Evolutionary conservation across 495 filamentous ascomycete species (phyloP).

Genomic region (Diplogelasinospora grovesii): DNA sequence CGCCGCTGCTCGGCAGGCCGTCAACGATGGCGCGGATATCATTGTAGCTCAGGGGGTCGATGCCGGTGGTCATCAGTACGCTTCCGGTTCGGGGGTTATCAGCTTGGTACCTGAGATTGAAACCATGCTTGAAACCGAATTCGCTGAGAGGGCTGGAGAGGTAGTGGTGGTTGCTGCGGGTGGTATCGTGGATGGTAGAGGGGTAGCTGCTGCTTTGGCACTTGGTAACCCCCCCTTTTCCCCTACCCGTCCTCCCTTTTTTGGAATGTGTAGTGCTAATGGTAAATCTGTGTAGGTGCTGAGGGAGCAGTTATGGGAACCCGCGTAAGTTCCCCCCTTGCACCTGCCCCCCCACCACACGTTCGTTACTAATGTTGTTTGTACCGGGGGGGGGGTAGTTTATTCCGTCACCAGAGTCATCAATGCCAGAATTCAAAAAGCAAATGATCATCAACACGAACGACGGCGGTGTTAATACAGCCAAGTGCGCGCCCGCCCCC

Average conservation of each 20-base stretch:
- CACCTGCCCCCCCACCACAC: too few species aligned
- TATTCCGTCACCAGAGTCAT: slow-evolving; percentile 64
- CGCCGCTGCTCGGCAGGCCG: slow-evolving; percentile 43
- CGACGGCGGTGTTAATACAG: slow-evolving; percentile 60
- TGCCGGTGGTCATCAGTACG: slow-evolving; percentile 68
- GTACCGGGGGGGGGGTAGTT: too few species aligned
- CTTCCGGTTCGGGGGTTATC: slow-evolving; percentile 48
- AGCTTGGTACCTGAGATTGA: slow-evolving; percentile 34
- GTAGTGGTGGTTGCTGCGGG: slow-evolving; percentile 65
- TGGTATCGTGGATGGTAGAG: slow-evolving; percentile 62
- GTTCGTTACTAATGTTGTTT: too few species aligned
- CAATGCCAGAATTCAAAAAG: slow-evolving; percentile 53
- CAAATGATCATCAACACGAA: slow-evolving; percentile 51
- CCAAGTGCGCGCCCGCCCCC: slow-evolving; percentile 45
- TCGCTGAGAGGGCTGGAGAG: slow-evolving; percentile 23
- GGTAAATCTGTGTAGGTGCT: slow-evolving; percentile 41
- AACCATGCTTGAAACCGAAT: slow-evolving; percentile 43
- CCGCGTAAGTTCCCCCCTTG: slow-evolving; percentile 47
- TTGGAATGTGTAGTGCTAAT: too few species aligned
- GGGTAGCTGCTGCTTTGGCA: slow-evolving; percentile 55
- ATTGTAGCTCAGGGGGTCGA: slow-evolving; percentile 69
- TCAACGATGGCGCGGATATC: slow-evolving; percentile 47
- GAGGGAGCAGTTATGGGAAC: slow-evolving; percentile 65
- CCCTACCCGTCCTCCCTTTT: too few species aligned
- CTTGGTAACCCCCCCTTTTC: slow-evolving; percentile 54